These are phyloP conservation scores for Pelagophyceae sp. DNA, from an alignment of 352 stramenopile species.

Conservation along the genomic window DNA sequence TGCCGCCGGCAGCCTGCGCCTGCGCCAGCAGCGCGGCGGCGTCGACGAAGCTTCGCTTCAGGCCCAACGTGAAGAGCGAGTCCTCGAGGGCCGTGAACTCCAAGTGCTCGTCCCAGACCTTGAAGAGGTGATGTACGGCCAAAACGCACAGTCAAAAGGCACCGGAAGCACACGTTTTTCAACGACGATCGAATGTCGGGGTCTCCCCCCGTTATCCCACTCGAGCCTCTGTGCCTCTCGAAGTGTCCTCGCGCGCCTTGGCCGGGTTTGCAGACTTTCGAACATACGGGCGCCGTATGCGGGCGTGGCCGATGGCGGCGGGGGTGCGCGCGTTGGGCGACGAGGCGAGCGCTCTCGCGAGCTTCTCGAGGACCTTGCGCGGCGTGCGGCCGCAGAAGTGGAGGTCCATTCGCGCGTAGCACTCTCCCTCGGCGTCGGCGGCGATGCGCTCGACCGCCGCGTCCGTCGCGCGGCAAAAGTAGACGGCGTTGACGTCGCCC, in stretches of 20 bases:
- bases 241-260: no score
- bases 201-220: no score
- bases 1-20: constrained; percentile 43
- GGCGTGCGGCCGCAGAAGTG: constrained; percentile 64
- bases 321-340: no score
- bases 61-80: constrained; percentile 83
- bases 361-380: not conserved
- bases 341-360: not conserved
- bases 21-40: constrained; percentile 29
- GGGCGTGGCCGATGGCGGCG: no score
- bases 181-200: no score
- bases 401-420: constrained; percentile 83
- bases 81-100: constrained; percentile 93
- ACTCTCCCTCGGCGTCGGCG: constrained; percentile 74
- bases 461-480: constrained; percentile 88
- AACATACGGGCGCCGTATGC: no score
- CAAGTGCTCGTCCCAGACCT: constrained; percentile 91
- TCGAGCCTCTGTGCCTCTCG: no score
- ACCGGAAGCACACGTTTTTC: no score
- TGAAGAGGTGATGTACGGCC: no score
- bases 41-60: constrained; percentile 73
- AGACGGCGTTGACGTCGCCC: constrained; percentile 89
- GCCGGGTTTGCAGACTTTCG: no score
- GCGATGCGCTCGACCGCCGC: constrained; percentile 65
- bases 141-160: no score